Conservation (phyloP, 495 filamentous ascomycete species). For the Penicillium manginii region DNA sequence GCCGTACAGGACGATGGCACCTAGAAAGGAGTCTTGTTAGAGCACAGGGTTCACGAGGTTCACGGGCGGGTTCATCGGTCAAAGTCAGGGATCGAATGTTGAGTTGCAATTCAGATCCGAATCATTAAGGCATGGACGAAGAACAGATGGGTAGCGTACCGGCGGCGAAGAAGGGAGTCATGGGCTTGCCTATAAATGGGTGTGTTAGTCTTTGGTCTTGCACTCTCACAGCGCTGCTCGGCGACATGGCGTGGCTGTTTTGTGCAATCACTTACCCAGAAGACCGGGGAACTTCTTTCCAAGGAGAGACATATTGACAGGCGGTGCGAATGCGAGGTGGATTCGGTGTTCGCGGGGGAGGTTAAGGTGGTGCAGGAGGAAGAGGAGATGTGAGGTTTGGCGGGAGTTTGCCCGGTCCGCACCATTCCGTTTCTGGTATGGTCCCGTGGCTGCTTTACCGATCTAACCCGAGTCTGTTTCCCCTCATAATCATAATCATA, state of each 20-base stretch:
- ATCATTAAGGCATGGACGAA: neutral
- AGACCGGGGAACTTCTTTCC: conserved; percentile 92
- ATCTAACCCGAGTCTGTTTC: conserved; percentile 23
- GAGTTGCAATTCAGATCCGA: neutral
- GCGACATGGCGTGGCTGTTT: neutral
- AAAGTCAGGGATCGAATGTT: conserved; percentile 5
- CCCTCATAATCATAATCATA: conserved; percentile 22
- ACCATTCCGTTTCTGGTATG: conserved; percentile 38
- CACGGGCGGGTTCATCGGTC: conserved; percentile 8
- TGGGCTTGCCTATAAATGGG: conserved; percentile 69
- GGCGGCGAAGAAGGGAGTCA: conserved; percentile 91
- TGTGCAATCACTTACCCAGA: conserved; percentile 67
- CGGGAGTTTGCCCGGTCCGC: conserved; percentile 39
- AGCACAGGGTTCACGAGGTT: conserved; percentile 16
- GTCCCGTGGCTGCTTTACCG: conserved; percentile 27
- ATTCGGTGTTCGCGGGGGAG: conserved; percentile 36
- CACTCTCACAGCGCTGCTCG: neutral
- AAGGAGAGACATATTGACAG: conserved; percentile 73
- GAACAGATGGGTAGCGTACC: conserved; percentile 62
- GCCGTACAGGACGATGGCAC: conserved; percentile 82
- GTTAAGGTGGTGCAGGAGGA: conserved; percentile 31
- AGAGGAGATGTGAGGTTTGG: conserved; percentile 45
- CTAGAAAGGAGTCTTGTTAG: conserved; percentile 53
- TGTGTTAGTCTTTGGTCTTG: conserved; percentile 32
- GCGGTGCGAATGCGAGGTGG: conserved; percentile 35